phyloP scores from a whole-genome alignment of 768 basidiomycete genomes.

The Russula emetica region DNA sequence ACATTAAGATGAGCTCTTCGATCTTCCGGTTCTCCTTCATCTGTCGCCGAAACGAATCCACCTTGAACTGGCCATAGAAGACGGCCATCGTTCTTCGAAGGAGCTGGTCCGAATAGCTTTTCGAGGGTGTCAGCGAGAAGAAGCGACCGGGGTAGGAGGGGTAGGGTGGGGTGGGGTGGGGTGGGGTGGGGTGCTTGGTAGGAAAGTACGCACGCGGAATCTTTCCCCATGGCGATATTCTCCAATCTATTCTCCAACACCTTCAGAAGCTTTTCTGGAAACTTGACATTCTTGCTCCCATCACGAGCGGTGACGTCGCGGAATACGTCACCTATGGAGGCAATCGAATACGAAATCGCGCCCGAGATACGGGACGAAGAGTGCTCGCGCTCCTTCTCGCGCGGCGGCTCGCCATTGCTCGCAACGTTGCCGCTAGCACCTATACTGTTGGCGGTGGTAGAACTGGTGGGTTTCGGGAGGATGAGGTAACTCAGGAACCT shows the following conservation, averaged over 20 bases:
- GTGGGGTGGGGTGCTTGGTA: no score
- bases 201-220: conserved; percentile 64
- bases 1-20: conserved; percentile 94
- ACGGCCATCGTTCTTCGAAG: conserved; percentile 87
- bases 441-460: conserved; percentile 28
- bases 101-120: conserved; percentile 84
- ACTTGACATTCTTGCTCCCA: conserved; percentile 82
- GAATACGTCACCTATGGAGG: conserved; percentile 72
- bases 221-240: conserved; percentile 90
- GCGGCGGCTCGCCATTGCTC: conserved; percentile 34
- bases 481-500: conserved; percentile 73
- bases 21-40: conserved; percentile 97
- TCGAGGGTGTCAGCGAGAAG: background rate
- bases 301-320: conserved; percentile 58
- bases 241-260: conserved; percentile 86
- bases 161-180: no score
- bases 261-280: conserved; percentile 91
- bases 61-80: conserved; percentile 87
- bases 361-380: conserved; percentile 60
- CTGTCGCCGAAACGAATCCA: conserved; percentile 78
- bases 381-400: conserved; percentile 55
- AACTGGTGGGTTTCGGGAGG: conserved; percentile 48
- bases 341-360: conserved; percentile 53
- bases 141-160: background rate
- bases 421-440: background rate